These are phyloP conservation scores for Suhomyces faveliae DNA, from an alignment of 805 yeast genomes.

Conservation along the genomic window DNA sequence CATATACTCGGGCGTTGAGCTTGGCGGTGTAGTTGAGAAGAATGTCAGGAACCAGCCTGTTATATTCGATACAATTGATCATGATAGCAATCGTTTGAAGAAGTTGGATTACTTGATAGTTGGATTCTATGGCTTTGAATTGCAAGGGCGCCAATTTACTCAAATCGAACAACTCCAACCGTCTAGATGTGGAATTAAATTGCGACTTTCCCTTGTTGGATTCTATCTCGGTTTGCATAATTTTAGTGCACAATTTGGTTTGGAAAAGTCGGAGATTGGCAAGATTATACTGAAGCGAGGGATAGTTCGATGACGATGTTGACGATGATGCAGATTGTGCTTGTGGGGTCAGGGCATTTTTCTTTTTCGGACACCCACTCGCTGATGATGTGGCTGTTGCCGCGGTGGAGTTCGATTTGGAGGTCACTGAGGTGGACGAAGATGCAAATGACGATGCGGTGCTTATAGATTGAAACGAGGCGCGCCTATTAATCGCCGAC, in stretches of 20 bases:
- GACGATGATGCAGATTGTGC: neutral
- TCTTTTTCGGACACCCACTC: neutral
- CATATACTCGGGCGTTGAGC: slow-evolving; percentile 18
- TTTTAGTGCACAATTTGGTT: slow-evolving; percentile 11
- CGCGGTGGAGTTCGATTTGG: neutral
- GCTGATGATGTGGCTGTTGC: neutral
- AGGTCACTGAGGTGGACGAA: neutral
- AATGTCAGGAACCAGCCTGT: slow-evolving; percentile 12
- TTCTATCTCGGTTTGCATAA: slow-evolving; percentile 8
- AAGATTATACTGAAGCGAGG: slow-evolving; percentile 5
- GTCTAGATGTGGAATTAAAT: slow-evolving; percentile 4
- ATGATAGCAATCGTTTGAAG: slow-evolving; percentile 16
- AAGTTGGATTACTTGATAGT: slow-evolving; percentile 16
- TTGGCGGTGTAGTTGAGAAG: slow-evolving; percentile 13
- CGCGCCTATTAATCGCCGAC: neutral
- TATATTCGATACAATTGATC: slow-evolving; percentile 14
- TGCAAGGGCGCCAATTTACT: neutral
- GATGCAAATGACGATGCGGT: neutral
- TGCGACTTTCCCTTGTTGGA: neutral
- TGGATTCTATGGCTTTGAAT: slow-evolving; percentile 9
- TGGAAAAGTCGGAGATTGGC: slow-evolving; percentile 11
- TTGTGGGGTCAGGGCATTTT: neutral
- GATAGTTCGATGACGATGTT: neutral
- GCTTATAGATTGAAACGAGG: neutral
- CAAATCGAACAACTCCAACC: slow-evolving; percentile 6